phyloP scores from a whole-genome alignment of 2,329 filamentous ascomycete genomes.

The Epichloe gansuensis region DNA sequence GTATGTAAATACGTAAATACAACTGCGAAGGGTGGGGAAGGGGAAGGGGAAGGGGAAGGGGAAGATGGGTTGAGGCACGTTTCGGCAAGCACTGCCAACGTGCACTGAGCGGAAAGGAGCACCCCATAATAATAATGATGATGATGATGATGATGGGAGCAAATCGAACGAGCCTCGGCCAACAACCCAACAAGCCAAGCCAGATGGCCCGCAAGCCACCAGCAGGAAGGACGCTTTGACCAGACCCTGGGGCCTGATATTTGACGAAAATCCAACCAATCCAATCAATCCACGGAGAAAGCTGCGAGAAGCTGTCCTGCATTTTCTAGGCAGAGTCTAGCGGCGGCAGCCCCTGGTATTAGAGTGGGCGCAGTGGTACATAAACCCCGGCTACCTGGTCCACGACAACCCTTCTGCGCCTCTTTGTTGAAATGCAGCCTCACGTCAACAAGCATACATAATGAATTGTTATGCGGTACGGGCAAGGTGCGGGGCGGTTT shows the following conservation, averaged over 20 bases:
- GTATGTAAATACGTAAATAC: too few species aligned
- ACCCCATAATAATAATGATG: too few species aligned
- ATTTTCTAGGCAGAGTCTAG: background rate
- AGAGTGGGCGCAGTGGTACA: background rate
- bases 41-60: too few species aligned
- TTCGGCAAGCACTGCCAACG: too few species aligned
- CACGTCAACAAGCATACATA: background rate
- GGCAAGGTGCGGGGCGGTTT: too few species aligned
- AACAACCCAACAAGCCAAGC: too few species aligned
- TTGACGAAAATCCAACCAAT: conserved; percentile 5
- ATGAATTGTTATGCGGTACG: background rate
- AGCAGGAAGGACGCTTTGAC: background rate
- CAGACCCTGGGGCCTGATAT: conserved; percentile 1
- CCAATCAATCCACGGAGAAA: background rate
- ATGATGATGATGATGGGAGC: too few species aligned
- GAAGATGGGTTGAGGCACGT: too few species aligned
- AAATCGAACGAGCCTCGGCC: too few species aligned
- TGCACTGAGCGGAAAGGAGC: too few species aligned
- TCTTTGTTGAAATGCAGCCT: background rate
- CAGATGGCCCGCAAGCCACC: background rate
- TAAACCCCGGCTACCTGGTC: conserved; percentile 4
- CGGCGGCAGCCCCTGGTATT: background rate
- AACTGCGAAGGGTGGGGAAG: too few species aligned
- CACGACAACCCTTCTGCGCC: background rate
- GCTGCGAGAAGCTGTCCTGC: conserved; percentile 2